These are phyloP conservation scores for Plasmodium ovale DNA, from an alignment of 169 alveolate genomes.

Conservation along the genomic window DNA sequence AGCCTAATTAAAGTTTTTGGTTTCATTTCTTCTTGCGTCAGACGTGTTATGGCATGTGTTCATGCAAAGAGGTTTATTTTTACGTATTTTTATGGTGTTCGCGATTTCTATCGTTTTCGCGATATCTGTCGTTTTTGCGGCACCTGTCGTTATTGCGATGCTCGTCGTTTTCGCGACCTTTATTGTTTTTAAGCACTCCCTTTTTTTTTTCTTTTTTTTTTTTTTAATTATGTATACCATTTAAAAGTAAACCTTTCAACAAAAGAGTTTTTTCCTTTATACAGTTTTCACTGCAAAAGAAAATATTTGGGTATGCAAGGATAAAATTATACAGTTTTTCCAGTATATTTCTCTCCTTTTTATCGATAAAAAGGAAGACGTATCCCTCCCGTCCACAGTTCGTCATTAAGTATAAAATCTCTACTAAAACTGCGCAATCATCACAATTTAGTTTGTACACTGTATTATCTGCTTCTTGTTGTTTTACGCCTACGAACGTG, in stretches of 20 bases:
- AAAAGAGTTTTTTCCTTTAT: slow-evolving; percentile 46
- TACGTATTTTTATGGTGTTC: not conserved
- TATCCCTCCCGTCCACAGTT: slow-evolving; percentile 54
- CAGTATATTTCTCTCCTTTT: slow-evolving; percentile 36
- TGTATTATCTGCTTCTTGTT: too few relatives aligned
- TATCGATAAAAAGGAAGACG: slow-evolving; percentile 61
- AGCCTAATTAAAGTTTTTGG: not conserved
- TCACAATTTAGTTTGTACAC: too few relatives aligned
- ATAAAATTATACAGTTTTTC: slow-evolving; percentile 33
- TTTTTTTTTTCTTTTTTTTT: slow-evolving; percentile 1
- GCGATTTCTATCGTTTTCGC: not conserved
- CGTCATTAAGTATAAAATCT: slow-evolving; percentile 53
- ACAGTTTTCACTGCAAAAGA: slow-evolving; percentile 51
- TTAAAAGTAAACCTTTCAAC: slow-evolving; percentile 40
- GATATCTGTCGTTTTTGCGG: not conserved
- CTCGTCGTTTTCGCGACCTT: too few relatives aligned
- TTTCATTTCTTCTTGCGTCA: not conserved
- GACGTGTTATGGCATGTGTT: not conserved
- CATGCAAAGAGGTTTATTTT: not conserved
- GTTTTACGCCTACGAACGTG: too few relatives aligned
- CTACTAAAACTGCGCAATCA: slow-evolving; percentile 40
- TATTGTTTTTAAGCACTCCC: too few relatives aligned
- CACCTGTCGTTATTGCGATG: too few relatives aligned
- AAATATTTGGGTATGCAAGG: slow-evolving; percentile 30
- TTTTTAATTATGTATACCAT: slow-evolving; percentile 17